Conservation (phyloP, 2,329 filamentous ascomycete genomes). For the Macrophomina tecta region DNA sequence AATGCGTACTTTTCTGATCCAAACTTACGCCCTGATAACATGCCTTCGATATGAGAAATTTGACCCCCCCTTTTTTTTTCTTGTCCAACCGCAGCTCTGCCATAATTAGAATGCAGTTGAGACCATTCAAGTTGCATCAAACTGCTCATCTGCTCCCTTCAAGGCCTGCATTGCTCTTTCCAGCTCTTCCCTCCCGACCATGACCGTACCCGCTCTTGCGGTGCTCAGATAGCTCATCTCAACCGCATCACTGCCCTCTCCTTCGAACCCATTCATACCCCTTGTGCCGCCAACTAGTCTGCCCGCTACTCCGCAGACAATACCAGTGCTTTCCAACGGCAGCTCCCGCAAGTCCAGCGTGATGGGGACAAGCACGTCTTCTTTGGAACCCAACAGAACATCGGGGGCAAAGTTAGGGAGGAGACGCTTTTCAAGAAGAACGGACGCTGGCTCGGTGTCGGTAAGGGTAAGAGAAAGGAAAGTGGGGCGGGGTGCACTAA, state of each 20-base stretch:
- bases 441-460: conserved; percentile 73
- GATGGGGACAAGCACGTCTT: conserved; percentile 79
- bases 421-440: conserved; percentile 73
- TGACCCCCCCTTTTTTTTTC: background rate
- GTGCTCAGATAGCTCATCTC: conserved; percentile 93
- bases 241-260: conserved; percentile 50
- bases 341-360: conserved; percentile 83
- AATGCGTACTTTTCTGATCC: background rate
- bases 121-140: conserved; percentile 20
- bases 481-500: conserved; percentile 59
- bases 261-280: conserved; percentile 48
- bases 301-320: conserved; percentile 92
- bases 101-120: background rate
- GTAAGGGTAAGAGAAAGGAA: conserved; percentile 79
- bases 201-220: conserved; percentile 85
- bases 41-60: background rate
- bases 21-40: background rate
- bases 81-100: too few species aligned
- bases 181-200: conserved; percentile 77
- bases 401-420: conserved; percentile 62
- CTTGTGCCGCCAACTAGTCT: conserved; percentile 74
- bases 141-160: conserved; percentile 45
- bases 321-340: conserved; percentile 87
- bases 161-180: conserved; percentile 76
- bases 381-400: conserved; percentile 76